Evolutionary conservation across 2,329 filamentous ascomycete genomes (phyloP).

Genomic region (Fusarium fujikuroi): DNA sequence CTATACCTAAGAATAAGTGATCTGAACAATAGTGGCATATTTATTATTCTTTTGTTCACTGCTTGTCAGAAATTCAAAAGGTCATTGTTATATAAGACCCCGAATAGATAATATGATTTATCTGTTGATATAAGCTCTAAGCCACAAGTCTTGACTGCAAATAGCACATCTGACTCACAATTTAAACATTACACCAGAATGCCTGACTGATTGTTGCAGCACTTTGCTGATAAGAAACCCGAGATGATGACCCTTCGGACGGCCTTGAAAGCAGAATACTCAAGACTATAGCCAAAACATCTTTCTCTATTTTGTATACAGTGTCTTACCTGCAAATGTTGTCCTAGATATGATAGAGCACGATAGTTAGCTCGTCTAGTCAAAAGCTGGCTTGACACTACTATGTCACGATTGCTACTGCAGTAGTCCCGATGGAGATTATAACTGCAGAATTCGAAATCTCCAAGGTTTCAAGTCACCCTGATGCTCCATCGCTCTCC

Average conservation of each 20-base stretch:
- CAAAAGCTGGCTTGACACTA: not conserved
- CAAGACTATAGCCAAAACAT: rapidly evolving
- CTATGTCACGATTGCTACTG: not conserved
- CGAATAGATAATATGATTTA: rapidly evolving
- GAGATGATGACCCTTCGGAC: not conserved
- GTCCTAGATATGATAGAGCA: not conserved
- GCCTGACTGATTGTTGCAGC: rapidly evolving
- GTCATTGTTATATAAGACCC: rapidly evolving
- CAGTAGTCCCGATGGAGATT: not conserved
- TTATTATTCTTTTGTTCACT: not conserved
- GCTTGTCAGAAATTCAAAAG: rapidly evolving
- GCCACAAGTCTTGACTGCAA: not conserved
- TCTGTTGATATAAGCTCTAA: not conserved
- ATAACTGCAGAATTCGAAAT: rapidly evolving
- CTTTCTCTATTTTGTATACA: not conserved
- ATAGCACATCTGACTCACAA: not conserved
- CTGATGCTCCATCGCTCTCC: not conserved
- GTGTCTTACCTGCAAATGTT: not conserved
- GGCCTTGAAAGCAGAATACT: not conserved
- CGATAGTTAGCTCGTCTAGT: not conserved
- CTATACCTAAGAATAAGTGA: rapidly evolving
- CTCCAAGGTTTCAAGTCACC: rapidly evolving
- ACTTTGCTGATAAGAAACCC: not conserved
- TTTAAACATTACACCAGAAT: not conserved
- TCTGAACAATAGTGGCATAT: not conserved